A percentile compares a stretch with the other conserved stretches of the same genome.
Evolutionary conservation across 2,329 filamentous ascomycete genomes (phyloP).

Genomic region (Exophiala sideris): DNA sequence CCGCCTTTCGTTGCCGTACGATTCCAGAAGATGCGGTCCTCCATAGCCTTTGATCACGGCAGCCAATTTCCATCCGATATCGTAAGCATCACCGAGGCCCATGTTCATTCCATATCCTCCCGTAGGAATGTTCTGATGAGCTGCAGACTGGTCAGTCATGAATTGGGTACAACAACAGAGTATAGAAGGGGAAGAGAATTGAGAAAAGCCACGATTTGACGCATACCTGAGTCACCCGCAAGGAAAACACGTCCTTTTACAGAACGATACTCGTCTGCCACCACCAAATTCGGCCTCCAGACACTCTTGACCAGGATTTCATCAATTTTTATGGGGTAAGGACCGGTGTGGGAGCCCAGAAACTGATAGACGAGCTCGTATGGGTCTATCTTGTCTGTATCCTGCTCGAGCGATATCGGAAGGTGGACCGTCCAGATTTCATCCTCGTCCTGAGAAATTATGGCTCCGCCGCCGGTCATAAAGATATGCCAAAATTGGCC

Average conservation of each 20-base stretch:
- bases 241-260: constrained; percentile 32
- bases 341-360: constrained; percentile 25
- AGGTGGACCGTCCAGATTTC: constrained; percentile 36
- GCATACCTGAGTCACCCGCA: constrained; percentile 49
- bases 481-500: constrained; percentile 37
- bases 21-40: constrained; percentile 25
- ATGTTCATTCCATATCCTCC: constrained; percentile 61
- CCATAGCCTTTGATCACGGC: constrained; percentile 42
- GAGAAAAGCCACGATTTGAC: too few relatives aligned
- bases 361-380: constrained; percentile 28
- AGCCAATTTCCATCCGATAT: constrained; percentile 56
- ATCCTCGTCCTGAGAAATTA: constrained; percentile 35
- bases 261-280: background rate
- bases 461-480: constrained; percentile 23
- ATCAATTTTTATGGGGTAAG: constrained; percentile 33
- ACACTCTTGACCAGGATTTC: constrained; percentile 31
- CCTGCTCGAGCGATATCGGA: constrained; percentile 21
- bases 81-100: constrained; percentile 54
- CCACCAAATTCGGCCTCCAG: background rate
- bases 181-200: too few relatives aligned
- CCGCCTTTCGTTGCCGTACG: constrained; percentile 33
- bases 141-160: constrained; percentile 24
- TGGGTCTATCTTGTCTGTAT: constrained; percentile 26
- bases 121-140: constrained; percentile 56
- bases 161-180: background rate